phyloP scores from a whole-genome alignment of 73 alveolate genomes.

The Tetrahymena elliotti region DNA sequence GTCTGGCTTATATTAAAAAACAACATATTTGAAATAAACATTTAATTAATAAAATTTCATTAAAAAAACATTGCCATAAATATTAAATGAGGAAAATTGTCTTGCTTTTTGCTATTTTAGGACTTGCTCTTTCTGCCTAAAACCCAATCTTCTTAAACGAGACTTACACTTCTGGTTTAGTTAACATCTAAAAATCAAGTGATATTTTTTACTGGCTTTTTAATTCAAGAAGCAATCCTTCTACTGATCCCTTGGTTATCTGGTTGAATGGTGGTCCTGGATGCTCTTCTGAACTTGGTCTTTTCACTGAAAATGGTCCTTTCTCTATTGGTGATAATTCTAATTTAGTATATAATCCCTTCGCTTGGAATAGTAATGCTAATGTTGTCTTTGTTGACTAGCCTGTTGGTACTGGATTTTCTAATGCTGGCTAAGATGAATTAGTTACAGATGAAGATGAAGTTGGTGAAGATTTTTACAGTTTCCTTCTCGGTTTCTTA shows the following conservation, averaged over 20 bases:
- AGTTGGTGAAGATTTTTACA: constrained; percentile 59
- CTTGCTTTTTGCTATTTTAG: background rate
- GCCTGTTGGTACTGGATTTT: constrained; percentile 79
- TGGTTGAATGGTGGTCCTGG: constrained; percentile 98
- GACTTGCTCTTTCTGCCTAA: background rate
- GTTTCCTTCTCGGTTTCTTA: constrained; percentile 68
- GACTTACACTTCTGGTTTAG: background rate
- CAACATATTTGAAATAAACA: no score
- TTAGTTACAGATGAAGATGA: constrained; percentile 46
- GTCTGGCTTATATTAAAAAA: no score
- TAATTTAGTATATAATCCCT: background rate
- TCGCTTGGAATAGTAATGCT: constrained; percentile 51
- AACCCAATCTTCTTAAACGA: background rate
- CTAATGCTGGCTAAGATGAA: constrained; percentile 2
- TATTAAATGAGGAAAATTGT: background rate
- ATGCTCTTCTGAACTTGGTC: constrained; percentile 74
- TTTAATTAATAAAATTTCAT: no score
- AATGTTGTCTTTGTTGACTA: constrained; percentile 76
- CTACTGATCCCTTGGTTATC: constrained; percentile 39
- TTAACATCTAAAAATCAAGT: background rate
- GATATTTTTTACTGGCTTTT: background rate
- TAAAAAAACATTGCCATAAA: no score
- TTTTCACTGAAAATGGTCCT: constrained; percentile 81
- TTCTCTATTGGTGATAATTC: constrained; percentile 6
- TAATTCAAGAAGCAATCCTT: background rate